Evolutionary conservation across 139 green algal species (phyloP).

Genomic region (Haematococcus lacustris): DNA sequence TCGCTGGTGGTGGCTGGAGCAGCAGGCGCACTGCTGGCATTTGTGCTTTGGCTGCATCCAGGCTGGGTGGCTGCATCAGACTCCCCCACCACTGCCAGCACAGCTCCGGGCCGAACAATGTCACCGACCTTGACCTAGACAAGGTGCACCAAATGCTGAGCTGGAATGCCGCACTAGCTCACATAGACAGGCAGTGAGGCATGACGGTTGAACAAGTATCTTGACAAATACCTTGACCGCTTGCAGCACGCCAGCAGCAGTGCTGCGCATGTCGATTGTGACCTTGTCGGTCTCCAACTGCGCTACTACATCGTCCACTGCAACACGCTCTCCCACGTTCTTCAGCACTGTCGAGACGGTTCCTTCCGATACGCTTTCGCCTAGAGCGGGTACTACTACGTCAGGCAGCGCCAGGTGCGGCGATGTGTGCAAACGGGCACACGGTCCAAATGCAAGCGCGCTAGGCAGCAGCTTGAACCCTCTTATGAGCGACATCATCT

Average conservation of each 20-base stretch:
- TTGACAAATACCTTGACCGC: too few species aligned
- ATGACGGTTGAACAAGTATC: too few species aligned
- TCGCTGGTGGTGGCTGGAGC: too few species aligned
- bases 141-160: too few species aligned
- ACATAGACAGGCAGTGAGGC: too few species aligned
- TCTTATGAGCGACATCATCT: too few species aligned
- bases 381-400: slow-evolving; percentile 4
- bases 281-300: slow-evolving; percentile 16
- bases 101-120: slow-evolving; percentile 5
- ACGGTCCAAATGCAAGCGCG: neutral
- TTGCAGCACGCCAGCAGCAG: too few species aligned
- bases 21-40: too few species aligned
- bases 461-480: neutral
- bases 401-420: neutral
- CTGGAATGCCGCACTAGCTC: too few species aligned
- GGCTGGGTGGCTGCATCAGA: too few species aligned
- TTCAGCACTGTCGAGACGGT: slow-evolving; percentile 2
- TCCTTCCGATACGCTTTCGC: slow-evolving; percentile 7
- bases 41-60: too few species aligned
- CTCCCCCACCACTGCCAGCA: neutral
- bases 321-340: neutral
- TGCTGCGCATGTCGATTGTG: slow-evolving; percentile 15
- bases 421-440: neutral
- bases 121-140: slow-evolving; percentile 14
- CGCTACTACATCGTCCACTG: slow-evolving; percentile 7